A percentile compares a stretch with the other conserved stretches of the same genome.
Evolutionary conservation across 192 early-diverging fungal species (phyloP).

Genomic region (Spinellus fusiger): DNA sequence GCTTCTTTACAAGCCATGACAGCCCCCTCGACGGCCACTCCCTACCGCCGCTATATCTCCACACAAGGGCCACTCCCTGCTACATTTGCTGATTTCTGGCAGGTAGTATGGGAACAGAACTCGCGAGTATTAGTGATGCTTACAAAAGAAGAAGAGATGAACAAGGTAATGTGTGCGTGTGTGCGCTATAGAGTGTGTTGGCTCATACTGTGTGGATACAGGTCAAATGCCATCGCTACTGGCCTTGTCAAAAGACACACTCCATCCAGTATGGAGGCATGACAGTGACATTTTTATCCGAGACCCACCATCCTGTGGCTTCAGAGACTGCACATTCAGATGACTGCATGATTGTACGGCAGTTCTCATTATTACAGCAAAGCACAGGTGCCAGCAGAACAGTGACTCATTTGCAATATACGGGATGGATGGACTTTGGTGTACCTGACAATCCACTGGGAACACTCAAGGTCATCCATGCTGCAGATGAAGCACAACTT

Average conservation of each 20-base stretch:
- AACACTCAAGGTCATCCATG: slow-evolving; percentile 51
- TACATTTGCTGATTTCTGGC: slow-evolving; percentile 92
- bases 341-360: slow-evolving; percentile 52
- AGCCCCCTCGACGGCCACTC: neutral
- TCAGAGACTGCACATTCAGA: slow-evolving; percentile 22
- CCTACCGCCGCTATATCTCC: slow-evolving; percentile 43
- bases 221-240: slow-evolving; percentile 86
- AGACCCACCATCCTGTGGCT: slow-evolving; percentile 37
- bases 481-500: slow-evolving; percentile 33
- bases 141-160: slow-evolving; percentile 84
- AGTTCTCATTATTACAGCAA: slow-evolving; percentile 34
- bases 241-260: slow-evolving; percentile 55
- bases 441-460: slow-evolving; percentile 63
- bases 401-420: slow-evolving; percentile 81
- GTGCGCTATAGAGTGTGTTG: neutral
- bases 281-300: slow-evolving; percentile 44
- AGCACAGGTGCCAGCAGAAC: slow-evolving; percentile 6
- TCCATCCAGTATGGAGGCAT: slow-evolving; percentile 44
- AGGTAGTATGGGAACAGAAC: slow-evolving; percentile 89
- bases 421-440: slow-evolving; percentile 88
- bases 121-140: slow-evolving; percentile 89
- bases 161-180: slow-evolving; percentile 38
- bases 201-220: slow-evolving; percentile 2
- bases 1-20: neutral
- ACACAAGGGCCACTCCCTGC: slow-evolving; percentile 73